These are phyloP conservation scores for Boletellus emodensis DNA, from an alignment of 768 basidiomycete genomes.

Conservation along the genomic window DNA sequence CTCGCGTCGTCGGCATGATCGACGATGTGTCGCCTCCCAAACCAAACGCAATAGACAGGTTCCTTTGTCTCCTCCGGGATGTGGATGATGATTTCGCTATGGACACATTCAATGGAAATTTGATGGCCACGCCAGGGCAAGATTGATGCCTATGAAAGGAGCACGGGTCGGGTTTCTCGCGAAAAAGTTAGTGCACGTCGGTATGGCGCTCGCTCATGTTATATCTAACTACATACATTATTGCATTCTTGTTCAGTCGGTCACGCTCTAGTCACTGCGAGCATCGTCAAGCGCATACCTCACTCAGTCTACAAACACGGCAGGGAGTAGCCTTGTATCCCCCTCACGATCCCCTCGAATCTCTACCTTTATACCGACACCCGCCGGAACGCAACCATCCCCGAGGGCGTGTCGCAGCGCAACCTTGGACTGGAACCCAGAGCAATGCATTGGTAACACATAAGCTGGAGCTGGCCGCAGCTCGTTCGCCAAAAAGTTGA, in stretches of 20 bases:
- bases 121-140: neutral
- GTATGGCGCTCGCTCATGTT: neutral
- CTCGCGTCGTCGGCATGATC: constrained; percentile 47
- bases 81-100: constrained; percentile 41
- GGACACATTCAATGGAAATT: constrained; percentile 19
- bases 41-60: constrained; percentile 45
- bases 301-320: constrained; percentile 11
- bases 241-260: neutral
- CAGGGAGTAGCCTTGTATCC: constrained; percentile 33
- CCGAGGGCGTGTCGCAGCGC: constrained; percentile 68
- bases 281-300: neutral
- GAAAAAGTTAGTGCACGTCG: constrained; percentile 3
- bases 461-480: constrained; percentile 63
- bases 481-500: constrained; percentile 61
- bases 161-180: neutral
- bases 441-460: constrained; percentile 81
- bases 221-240: constrained; percentile 1
- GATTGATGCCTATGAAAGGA: neutral
- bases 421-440: constrained; percentile 73
- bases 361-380: constrained; percentile 65
- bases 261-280: neutral
- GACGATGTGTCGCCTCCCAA: constrained; percentile 41
- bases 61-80: constrained; percentile 46
- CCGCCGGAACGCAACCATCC: constrained; percentile 73
- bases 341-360: constrained; percentile 45